These are phyloP conservation scores for Darksidea phi DNA, from an alignment of 495 filamentous ascomycete genomes.

Conservation along the genomic window DNA sequence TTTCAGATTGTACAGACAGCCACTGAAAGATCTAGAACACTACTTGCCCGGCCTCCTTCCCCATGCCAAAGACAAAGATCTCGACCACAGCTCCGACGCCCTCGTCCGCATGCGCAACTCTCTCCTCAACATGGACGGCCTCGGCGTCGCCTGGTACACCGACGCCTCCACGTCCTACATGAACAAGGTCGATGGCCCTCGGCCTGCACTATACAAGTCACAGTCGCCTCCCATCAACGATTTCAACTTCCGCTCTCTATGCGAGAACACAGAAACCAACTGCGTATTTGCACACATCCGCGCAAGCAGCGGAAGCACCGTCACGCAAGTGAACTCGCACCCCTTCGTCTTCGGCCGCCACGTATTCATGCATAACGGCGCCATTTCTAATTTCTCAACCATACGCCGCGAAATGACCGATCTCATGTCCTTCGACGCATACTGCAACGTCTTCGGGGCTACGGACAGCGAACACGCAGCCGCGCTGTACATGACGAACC, in stretches of 20 bases:
- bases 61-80: constrained; percentile 41
- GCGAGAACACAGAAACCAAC: constrained; percentile 47
- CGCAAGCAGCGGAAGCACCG: constrained; percentile 46
- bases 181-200: constrained; percentile 33
- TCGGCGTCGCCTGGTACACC: constrained; percentile 51
- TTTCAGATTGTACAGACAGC: no score
- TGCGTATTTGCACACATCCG: constrained; percentile 51
- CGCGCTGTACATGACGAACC: constrained; percentile 52
- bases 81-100: constrained; percentile 41
- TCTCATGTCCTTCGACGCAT: constrained; percentile 46
- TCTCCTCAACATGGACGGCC: constrained; percentile 52
- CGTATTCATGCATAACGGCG: constrained; percentile 54
- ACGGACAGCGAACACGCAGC: constrained; percentile 54
- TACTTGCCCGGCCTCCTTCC: constrained; percentile 51
- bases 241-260: constrained; percentile 49
- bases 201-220: constrained; percentile 51
- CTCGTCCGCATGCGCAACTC: constrained; percentile 47
- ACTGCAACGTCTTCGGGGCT: constrained; percentile 47
- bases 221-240: constrained; percentile 51
- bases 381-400: constrained; percentile 45
- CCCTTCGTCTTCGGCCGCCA: constrained; percentile 54
- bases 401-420: constrained; percentile 47
- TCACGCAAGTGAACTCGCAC: constrained; percentile 51
- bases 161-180: constrained; percentile 39
- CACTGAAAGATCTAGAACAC: no score